Evolutionary conservation across 2,329 filamentous ascomycete genomes (phyloP), one percentile per base, ranked within the genome.

Genomic region (Penicillium digitatum): DNA sequence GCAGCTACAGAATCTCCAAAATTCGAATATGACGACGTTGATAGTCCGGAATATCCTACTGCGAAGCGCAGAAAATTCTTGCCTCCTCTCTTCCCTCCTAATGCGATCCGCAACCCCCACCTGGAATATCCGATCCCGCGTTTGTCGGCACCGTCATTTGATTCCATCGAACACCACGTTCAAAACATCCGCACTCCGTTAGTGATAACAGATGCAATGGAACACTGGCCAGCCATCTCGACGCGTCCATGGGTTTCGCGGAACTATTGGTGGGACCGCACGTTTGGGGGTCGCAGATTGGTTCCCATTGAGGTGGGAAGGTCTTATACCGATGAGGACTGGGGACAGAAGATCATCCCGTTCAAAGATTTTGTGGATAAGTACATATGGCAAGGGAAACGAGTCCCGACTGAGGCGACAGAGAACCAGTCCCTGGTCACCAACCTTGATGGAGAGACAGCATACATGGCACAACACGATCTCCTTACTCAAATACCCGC

Each of bases 401-500:
- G 42, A 20, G 27, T 18, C 31, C 49, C 16, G 42, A 35, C 51
- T 12, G 35, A 34, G 14, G 45, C 47, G 4, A 37, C 51, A 10
- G 48, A 56, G 43, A 48, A 52, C 39, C 26, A 60, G 11, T 10
- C 20, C 14, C 43, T 32, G 16, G 16, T 26, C 10, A 29, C 11
- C 10, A 54, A 53, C 10, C 53, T 64, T 50, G 60, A 65, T 5
- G 57, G 48, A 1, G 65, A 73, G 39, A 84, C 81, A 11, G 90
- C 87, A 12, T 99, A 99, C 70, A 83, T 99, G 42, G 94, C 94
- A 9, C 94, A 99, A 69, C 90, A 97, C 74, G 85, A 93, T 62
- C 82, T 99, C 34, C 87, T 97, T 64, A 74, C 80, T 0, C 94
- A 97, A 69, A 87, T 99, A 12, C 91, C 92, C 0, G 72, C 79